Percentiles rank a stretch among this genome's conserved stretches.
Evolutionary conservation across 2,329 filamentous ascomycete species (phyloP).

Genomic region (Meredithiella fracta): DNA sequence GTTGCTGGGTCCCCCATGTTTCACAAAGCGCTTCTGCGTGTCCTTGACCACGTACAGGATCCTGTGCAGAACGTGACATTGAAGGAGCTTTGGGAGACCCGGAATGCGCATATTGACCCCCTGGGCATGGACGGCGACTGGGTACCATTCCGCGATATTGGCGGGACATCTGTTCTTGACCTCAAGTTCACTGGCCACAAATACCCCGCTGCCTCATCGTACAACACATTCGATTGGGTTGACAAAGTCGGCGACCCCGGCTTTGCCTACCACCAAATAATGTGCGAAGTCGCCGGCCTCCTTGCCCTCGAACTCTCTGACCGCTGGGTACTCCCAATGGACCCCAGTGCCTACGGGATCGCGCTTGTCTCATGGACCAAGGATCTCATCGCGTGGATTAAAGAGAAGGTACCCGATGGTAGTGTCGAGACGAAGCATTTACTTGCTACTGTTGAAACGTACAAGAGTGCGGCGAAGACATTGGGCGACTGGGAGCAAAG

Average conservation of each 20-base stretch:
- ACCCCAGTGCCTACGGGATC: conserved; percentile 56
- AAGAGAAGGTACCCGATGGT: conserved; percentile 30
- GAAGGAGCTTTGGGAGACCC: conserved; percentile 57
- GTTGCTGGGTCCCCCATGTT: conserved; percentile 73
- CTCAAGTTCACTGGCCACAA: conserved; percentile 55
- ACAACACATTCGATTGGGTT: conserved; percentile 85
- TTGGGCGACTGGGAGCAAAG: conserved; percentile 53
- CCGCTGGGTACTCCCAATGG: conserved; percentile 65
- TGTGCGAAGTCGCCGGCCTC: conserved; percentile 66
- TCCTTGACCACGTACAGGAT: conserved; percentile 59
- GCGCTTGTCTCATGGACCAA: conserved; percentile 48
- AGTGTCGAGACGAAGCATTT: conserved; percentile 21
- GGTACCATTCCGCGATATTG: conserved; percentile 79
- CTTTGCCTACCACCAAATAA: conserved; percentile 62
- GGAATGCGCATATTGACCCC: conserved; percentile 43
- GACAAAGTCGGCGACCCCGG: conserved; percentile 61
- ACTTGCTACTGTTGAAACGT: conserved; percentile 40
- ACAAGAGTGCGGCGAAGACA: conserved; percentile 34
- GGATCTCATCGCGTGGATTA: conserved; percentile 49
- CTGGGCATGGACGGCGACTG: conserved; percentile 68
- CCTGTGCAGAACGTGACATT: conserved; percentile 56
- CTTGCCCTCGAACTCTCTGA: conserved; percentile 77
- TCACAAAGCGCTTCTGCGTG: conserved; percentile 51
- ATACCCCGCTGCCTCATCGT: conserved; percentile 66
- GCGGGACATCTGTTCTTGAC: conserved; percentile 75